These are phyloP conservation scores for Blastocystis sp. DNA, from an alignment of 352 stramenopile species.

Conservation along the genomic window DNA sequence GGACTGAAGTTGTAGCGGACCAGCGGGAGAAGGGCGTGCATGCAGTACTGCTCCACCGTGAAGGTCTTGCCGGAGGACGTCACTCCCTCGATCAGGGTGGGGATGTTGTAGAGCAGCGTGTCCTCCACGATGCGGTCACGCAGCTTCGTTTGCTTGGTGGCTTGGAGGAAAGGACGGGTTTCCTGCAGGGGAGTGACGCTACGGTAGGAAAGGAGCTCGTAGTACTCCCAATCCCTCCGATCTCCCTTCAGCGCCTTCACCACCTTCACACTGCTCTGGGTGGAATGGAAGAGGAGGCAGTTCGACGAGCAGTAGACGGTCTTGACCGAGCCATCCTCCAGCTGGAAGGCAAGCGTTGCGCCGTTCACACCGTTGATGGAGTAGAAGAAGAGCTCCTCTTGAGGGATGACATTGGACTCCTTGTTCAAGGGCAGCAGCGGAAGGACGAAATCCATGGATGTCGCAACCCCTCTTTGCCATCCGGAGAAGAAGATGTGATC, in stretches of 20 bases:
- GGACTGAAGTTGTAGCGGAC: conserved; percentile 43
- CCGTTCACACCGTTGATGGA: not conserved
- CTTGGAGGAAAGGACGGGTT: not conserved
- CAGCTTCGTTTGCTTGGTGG: not conserved
- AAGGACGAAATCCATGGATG: not conserved
- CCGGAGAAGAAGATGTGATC: conserved; percentile 6
- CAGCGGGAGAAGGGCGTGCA: not conserved
- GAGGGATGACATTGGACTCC: not conserved
- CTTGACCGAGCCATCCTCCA: not conserved
- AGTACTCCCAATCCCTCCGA: not conserved
- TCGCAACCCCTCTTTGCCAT: not conserved
- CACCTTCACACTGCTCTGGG: not conserved
- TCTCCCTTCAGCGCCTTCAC: not conserved
- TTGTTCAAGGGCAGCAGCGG: not conserved
- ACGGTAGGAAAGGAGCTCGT: not conserved
- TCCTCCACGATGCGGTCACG: not conserved
- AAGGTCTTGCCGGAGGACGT: conserved; percentile 52
- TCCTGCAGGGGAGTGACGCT: not conserved
- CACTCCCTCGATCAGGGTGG: not conserved
- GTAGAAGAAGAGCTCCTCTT: not conserved
- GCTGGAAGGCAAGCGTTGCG: not conserved
- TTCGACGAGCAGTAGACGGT: conserved; percentile 6
- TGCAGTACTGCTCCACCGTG: conserved; percentile 37
- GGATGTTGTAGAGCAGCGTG: conserved; percentile 26
- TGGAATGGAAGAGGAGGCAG: conserved; percentile 31